These are phyloP conservation scores for Nidula niveotomentosa DNA, from an alignment of 1,284 basidiomycete species.

Conservation along the genomic window DNA sequence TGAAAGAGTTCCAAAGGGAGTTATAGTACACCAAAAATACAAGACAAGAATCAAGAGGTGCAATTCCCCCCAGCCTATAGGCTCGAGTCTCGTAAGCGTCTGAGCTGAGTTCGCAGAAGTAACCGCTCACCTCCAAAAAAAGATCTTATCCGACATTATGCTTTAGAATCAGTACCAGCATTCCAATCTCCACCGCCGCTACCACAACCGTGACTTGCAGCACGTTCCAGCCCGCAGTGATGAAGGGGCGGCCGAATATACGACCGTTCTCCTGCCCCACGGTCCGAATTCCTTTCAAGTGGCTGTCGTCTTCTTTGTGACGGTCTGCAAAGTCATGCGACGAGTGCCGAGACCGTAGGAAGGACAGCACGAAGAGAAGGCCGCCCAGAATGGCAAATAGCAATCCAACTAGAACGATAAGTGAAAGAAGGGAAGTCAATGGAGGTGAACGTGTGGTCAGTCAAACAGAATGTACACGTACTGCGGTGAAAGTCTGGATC, in stretches of 20 bases:
- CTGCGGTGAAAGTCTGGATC: constrained; percentile 69
- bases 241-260: constrained; percentile 73
- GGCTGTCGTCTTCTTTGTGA: constrained; percentile 25
- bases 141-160: constrained; percentile 14
- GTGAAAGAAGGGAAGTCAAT: background rate
- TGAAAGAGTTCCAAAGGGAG: too few species aligned
- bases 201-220: constrained; percentile 62
- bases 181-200: constrained; percentile 58
- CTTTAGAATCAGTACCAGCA: constrained; percentile 59
- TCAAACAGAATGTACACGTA: constrained; percentile 30
- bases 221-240: constrained; percentile 79
- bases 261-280: constrained; percentile 58
- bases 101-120: too few species aligned
- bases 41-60: too few species aligned
- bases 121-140: too few species aligned
- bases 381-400: constrained; percentile 66
- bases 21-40: too few species aligned
- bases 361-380: constrained; percentile 60
- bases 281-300: constrained; percentile 37
- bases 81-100: too few species aligned
- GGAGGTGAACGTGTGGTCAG: background rate
- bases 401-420: constrained; percentile 56
- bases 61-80: too few species aligned
- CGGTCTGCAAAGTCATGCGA: constrained; percentile 74
- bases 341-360: constrained; percentile 61